These are phyloP conservation scores for Phialophora expanda DNA, from an alignment of 2,329 filamentous ascomycete genomes.

Conservation along the genomic window DNA sequence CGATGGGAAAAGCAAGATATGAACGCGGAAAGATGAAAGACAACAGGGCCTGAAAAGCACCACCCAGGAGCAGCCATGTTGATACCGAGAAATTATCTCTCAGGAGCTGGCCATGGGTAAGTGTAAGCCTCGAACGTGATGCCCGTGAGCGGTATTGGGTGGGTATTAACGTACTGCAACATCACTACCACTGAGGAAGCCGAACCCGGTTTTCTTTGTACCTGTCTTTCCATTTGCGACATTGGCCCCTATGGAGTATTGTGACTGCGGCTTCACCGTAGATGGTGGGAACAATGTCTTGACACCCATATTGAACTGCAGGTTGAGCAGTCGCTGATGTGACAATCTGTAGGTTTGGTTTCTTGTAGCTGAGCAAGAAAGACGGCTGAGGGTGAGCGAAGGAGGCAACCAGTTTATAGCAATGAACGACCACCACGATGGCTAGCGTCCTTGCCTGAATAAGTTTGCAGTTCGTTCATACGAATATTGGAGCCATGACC, in stretches of 20 bases:
- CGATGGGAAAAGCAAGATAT: constrained; percentile 45
- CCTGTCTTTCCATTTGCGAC: constrained; percentile 5
- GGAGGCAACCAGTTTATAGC: background rate
- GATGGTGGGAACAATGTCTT: constrained; percentile 24
- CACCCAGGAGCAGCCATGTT: constrained; percentile 35
- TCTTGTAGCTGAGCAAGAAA: background rate
- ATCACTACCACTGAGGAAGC: background rate
- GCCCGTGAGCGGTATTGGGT: background rate
- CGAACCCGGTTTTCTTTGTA: constrained; percentile 16
- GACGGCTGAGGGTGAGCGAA: background rate
- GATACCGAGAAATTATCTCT: constrained; percentile 31
- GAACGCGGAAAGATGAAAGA: constrained; percentile 40
- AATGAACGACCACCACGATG: background rate
- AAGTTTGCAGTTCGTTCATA: background rate
- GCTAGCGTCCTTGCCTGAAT: background rate
- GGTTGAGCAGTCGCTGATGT: background rate
- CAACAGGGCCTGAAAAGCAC: constrained; percentile 22
- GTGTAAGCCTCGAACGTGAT: background rate
- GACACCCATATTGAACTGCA: constrained; percentile 16
- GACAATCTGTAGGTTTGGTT: background rate
- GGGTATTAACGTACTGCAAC: constrained; percentile 16
- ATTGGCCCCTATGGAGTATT: constrained; percentile 17
- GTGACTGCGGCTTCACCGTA: constrained; percentile 16
- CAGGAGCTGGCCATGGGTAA: constrained; percentile 20
- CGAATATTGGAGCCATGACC: background rate